Base-by-base conservation (phyloP, 176 grass and related monocot species). In the Triticum turgidum region DNA sequence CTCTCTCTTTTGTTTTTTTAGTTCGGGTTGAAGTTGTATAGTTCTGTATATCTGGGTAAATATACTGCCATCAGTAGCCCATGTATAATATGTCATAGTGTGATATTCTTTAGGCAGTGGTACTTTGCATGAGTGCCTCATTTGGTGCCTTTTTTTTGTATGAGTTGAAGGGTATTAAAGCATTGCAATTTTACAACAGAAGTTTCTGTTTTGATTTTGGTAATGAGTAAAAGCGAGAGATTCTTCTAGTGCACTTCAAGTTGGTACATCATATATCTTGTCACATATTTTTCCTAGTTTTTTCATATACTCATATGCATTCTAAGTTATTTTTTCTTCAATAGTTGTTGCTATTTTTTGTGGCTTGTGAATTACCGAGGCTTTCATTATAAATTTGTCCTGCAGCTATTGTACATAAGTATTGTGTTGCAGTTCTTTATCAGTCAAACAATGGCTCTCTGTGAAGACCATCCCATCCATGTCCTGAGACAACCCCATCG, bases 21-120 rank as follows among this genome's bases (percentile, higher is more conserved):
- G 17, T 52, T 82, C 56, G 45, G 7, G 9, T 62, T 42, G 81
- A 52, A 61, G 12, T 59, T 73, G 18, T 62, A 49, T 69, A 82
- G 65, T 54, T 82, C 18, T 82, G 29, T 54, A 54, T 82, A 69
- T 81, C 44, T 49, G 22, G 80, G 45, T 82, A 56, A 69, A 82
- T 70, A 82, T 70, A 54, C 65, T 37, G 20, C 80, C 21, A 69
- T 4, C 41, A 47, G 20, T 67, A 22, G 17, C 41, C 18, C 63
- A 6, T 81, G 63, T 81, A 81, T 68, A 81, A 32, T 81, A 27
- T 68, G 79, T 49, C 67, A 68, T 10, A 33, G 44, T 68, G 42
- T 18, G 80, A 56, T 76, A 10, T 65, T 68, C 42, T 56, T 70
- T 82, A 70, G 65, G 80, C 13, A 49, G 47, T 11, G 35, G 30